These are phyloP conservation scores for Zanthoxylum bungeanum DNA, from an alignment of 345 rosid species.

Conservation along the genomic window DNA sequence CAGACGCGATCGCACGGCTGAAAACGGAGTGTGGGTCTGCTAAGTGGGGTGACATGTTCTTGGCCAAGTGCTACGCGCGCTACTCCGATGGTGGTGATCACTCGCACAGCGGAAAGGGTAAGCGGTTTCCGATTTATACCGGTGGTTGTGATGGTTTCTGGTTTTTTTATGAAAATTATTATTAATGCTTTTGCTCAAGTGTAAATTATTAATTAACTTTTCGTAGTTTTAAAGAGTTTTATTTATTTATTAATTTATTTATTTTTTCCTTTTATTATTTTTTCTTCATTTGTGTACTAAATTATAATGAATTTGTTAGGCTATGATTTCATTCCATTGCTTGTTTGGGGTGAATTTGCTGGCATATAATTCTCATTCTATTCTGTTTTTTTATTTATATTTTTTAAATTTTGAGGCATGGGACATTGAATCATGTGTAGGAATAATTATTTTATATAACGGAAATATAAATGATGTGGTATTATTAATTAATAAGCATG, in stretches of 20 bases:
- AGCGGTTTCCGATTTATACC: constrained; percentile 30
- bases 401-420: neutral
- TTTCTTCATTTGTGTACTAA: neutral
- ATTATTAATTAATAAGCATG: too few species aligned
- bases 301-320: neutral
- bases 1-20: constrained; percentile 66
- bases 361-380: neutral
- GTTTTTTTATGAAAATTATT: neutral
- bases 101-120: constrained; percentile 42
- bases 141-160: constrained; percentile 25
- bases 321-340: neutral
- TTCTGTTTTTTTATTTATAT: neutral
- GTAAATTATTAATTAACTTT: neutral
- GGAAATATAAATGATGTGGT: too few species aligned
- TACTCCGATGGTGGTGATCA: constrained; percentile 52
- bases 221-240: neutral
- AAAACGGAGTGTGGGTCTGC: constrained; percentile 56
- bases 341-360: neutral
- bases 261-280: neutral
- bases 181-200: neutral
- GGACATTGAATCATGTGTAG: neutral
- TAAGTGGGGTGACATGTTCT: constrained; percentile 72
- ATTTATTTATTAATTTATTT: neutral
- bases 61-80: constrained; percentile 85
- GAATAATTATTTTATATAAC: too few species aligned